phyloP scores from a whole-genome alignment of 306 rosid species.

The Vigna unguiculata region DNA sequence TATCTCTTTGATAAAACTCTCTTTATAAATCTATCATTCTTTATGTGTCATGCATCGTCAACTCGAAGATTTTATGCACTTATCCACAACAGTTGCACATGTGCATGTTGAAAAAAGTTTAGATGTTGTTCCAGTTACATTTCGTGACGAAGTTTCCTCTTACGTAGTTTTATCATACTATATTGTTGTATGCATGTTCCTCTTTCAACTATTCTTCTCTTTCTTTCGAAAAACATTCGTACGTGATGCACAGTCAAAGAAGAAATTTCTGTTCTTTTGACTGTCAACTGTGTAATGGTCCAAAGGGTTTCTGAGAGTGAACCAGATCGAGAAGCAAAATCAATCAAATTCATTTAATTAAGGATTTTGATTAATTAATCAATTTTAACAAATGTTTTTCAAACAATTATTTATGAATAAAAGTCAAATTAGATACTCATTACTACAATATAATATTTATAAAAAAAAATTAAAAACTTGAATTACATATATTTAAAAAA shows the following conservation, averaged over 20 bases:
- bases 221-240: not conserved
- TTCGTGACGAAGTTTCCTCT: not conserved
- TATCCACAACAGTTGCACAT: not conserved
- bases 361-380: too few relatives aligned
- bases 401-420: too few relatives aligned
- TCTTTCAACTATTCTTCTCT: slow-evolving; percentile 1
- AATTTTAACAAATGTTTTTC: too few relatives aligned
- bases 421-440: too few relatives aligned
- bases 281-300: not conserved
- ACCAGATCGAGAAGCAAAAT: too few relatives aligned
- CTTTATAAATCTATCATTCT: not conserved
- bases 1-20: too few relatives aligned
- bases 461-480: too few relatives aligned
- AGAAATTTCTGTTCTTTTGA: slow-evolving; percentile 24
- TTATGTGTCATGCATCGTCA: not conserved
- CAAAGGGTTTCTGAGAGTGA: too few relatives aligned
- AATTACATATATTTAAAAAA: too few relatives aligned
- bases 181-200: not conserved
- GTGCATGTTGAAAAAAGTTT: not conserved
- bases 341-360: too few relatives aligned
- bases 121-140: not conserved
- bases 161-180: not conserved
- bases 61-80: not conserved
- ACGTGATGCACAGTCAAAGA: not conserved
- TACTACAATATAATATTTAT: too few relatives aligned